Evolutionary conservation across 2,329 filamentous ascomycete species (phyloP).

Genomic region (Cordyceps cateniannulata): DNA sequence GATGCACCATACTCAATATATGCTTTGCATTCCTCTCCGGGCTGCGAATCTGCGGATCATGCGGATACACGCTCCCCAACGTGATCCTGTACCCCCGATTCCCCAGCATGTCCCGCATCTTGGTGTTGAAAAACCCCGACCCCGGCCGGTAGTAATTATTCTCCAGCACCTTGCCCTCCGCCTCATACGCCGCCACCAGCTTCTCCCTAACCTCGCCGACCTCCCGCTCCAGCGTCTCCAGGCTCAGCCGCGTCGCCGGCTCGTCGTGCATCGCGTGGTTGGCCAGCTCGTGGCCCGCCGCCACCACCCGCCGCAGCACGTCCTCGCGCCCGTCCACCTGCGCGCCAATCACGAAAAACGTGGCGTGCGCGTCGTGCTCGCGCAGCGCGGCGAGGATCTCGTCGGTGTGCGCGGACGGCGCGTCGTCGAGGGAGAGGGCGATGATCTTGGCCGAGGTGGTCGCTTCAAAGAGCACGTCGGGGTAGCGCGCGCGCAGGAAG

Average conservation of each 20-base stretch:
- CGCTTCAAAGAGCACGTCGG: conserved; percentile 73
- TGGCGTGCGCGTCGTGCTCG: conserved; percentile 62
- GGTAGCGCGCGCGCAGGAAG: conserved; percentile 65
- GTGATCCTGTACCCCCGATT: conserved; percentile 64
- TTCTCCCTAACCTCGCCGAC: conserved; percentile 57
- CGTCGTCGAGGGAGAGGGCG: conserved; percentile 83
- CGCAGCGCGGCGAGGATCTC: conserved; percentile 65
- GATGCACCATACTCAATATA: conserved; percentile 70
- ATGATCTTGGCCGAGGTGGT: conserved; percentile 52
- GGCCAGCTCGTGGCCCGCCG: conserved; percentile 62
- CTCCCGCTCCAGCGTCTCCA: conserved; percentile 54
- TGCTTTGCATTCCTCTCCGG: conserved; percentile 67
- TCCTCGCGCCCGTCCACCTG: conserved; percentile 55
- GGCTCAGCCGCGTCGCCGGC: conserved; percentile 56
- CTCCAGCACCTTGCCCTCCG: conserved; percentile 36
- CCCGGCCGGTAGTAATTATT: conserved; percentile 75
- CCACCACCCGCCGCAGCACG: conserved; percentile 51
- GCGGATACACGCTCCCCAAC: conserved; percentile 81
- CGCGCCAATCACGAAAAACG: conserved; percentile 82
- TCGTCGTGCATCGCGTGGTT: conserved; percentile 92
- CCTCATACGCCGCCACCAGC: conserved; percentile 51
- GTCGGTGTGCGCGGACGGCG: conserved; percentile 64
- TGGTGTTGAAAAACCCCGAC: conserved; percentile 70
- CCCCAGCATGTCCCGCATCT: conserved; percentile 57
- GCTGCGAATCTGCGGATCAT: conserved; percentile 78